Base-by-base conservation (phyloP, 345 rosid species). In the Eucalyptus viminalis region DNA sequence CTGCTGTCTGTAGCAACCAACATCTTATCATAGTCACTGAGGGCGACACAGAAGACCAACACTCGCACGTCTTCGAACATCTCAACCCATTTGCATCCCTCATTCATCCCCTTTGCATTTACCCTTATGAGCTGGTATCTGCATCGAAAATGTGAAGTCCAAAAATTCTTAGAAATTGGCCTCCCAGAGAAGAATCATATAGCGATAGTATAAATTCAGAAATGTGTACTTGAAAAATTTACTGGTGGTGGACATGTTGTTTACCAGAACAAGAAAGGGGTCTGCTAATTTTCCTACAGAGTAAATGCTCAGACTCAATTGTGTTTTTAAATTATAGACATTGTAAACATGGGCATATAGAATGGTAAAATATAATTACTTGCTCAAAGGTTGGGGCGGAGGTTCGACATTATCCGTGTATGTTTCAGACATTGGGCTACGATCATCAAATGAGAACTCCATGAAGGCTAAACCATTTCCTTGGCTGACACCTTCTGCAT, bases 41-140 rank as follows among this genome's bases (percentile, higher is more conserved):
- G 95, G 87, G 99, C 92, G 14, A 96, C 93, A 53, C 99, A 98
- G 97, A 98, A 97, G 83, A 97, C 92, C 6, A 97, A 95, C 13
- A 91, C 97, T 6, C 96, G 94, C 67, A 96, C 99, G 7, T 98
- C 99, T 95, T 98, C 99, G 45, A 98, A 97, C 99, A 98, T 98
- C 89, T 97, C 99, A 4, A 98, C 97, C 99, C 99, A 98, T 91
- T 98, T 98, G 94, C 99, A 98, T 45, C 99, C 99, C 88, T 97
- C 99, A 49, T 94, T 96, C 98, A 97, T 95, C 65, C 99, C 98
- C 89, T 95, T 97, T 1, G 99, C 99, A 60, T 96, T 97, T 65
- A 98, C 95, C n/a, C 99, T 92, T 67, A 98, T 97, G 31, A 98
- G 95, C 89, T 98, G 99, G 90, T 97, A 98, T 91, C 99, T 97